A percentile compares a stretch with the other conserved stretches of the same genome.
Conservation (phyloP, 805 yeast genomes). For the Kuraishia ogatae region DNA sequence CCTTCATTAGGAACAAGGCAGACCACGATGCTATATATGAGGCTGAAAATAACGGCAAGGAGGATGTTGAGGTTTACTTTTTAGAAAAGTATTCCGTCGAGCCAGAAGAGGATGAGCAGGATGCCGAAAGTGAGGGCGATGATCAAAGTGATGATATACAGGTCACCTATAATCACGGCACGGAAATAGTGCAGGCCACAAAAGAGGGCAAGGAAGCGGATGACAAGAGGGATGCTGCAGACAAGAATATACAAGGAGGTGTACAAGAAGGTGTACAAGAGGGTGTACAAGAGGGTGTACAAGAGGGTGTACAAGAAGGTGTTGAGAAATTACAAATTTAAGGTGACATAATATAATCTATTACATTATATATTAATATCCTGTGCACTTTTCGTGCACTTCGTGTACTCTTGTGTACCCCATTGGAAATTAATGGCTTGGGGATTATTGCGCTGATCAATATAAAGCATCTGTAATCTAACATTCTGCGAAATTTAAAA, state of each 20-base stretch:
- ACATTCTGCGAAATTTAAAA: too few species aligned
- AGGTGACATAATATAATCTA: too few species aligned
- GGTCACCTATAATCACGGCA: constrained; percentile 33
- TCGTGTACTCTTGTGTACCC: too few species aligned
- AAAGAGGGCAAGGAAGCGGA: constrained; percentile 31
- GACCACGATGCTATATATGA: constrained; percentile 83
- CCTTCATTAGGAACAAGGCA: constrained; percentile 63
- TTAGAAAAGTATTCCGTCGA: constrained; percentile 65
- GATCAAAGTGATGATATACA: constrained; percentile 27
- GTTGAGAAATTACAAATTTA: background rate
- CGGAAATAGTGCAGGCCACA: constrained; percentile 39
- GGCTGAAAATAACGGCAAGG: constrained; percentile 74
- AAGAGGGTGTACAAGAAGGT: background rate
- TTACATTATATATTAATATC: too few species aligned
- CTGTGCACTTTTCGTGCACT: too few species aligned
- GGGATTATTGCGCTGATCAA: too few species aligned
- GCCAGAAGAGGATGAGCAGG: constrained; percentile 45
- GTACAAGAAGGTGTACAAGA: background rate
- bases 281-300: background rate
- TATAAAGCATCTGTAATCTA: too few species aligned
- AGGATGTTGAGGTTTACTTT: constrained; percentile 71
- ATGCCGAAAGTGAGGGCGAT: constrained; percentile 26
- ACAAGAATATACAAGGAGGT: too few species aligned
- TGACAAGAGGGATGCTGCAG: background rate
- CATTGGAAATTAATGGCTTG: too few species aligned